Evolutionary conservation across 768 basidiomycete genomes (phyloP).

Genomic region (Phaffia australis): DNA sequence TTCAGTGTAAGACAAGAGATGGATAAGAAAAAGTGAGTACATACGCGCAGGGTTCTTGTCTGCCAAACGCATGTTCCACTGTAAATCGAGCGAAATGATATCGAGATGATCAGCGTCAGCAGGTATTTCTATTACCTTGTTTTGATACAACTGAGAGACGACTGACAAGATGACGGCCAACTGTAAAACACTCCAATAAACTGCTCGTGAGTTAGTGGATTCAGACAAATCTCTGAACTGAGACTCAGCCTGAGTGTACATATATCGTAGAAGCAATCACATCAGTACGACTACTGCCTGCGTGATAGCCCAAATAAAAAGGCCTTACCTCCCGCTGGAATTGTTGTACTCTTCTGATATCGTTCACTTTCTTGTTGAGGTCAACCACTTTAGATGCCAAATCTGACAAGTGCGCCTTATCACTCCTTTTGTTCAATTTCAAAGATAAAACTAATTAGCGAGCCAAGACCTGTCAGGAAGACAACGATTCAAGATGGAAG

Average conservation of each 20-base stretch:
- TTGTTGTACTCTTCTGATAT: conserved; percentile 88
- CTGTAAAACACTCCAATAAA: conserved; percentile 89
- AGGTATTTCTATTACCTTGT: too few relatives aligned
- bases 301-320: too few relatives aligned
- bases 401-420: conserved; percentile 36
- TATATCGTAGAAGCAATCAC: neutral
- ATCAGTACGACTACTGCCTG: too few relatives aligned
- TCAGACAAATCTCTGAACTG: conserved; percentile 84
- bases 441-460: neutral
- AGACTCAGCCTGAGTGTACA: conserved; percentile 50
- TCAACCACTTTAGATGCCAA: conserved; percentile 58
- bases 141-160: too few relatives aligned
- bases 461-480: neutral
- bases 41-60: conserved; percentile 75
- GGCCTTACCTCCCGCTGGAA: conserved; percentile 70
- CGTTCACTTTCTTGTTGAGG: conserved; percentile 83
- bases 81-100: too few relatives aligned
- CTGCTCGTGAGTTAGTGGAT: conserved; percentile 74
- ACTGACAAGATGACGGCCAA: conserved; percentile 58
- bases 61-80: conserved; percentile 79
- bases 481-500: neutral
- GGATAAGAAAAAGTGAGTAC: conserved; percentile 29
- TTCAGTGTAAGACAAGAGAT: neutral
- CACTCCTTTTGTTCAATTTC: conserved; percentile 28
- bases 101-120: too few relatives aligned